Conservation (phyloP, 768 basidiomycete genomes). For the Chalciporus chontae region DNA sequence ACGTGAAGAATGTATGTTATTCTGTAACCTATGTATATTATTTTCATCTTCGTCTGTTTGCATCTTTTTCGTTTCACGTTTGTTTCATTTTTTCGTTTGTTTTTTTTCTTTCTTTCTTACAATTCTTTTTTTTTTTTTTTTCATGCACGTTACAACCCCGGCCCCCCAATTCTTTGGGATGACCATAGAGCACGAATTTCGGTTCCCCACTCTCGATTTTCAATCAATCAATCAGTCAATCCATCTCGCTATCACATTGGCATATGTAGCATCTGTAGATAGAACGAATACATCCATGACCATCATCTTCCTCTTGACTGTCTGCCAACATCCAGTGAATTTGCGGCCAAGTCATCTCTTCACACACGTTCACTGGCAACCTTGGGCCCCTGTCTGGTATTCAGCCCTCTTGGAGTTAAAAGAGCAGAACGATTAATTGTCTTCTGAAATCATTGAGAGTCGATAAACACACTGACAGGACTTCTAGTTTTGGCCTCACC, state of each 20-base stretch:
- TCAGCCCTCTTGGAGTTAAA: no score
- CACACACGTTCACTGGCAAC: no score
- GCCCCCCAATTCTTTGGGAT: no score
- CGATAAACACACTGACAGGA: no score
- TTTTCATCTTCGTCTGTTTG: neutral
- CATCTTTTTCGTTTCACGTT: neutral
- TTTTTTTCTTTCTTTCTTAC: conserved; percentile 7
- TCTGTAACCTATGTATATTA: conserved; percentile 30
- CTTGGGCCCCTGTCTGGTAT: no score
- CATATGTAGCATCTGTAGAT: conserved; percentile 19
- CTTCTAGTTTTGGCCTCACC: no score
- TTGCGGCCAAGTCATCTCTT: no score
- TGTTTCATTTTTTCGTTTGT: no score
- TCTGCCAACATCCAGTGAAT: no score
- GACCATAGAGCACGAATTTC: neutral
- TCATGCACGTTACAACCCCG: neutral
- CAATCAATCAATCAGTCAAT: neutral
- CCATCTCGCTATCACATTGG: conserved; percentile 3
- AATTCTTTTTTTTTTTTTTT: conserved; percentile 9
- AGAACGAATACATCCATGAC: conserved; percentile 12
- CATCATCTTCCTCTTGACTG: no score
- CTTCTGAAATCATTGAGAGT: no score
- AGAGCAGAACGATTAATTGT: no score
- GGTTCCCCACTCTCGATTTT: neutral
- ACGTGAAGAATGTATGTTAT: conserved; percentile 31